Evolutionary conservation across 352 stramenopile genomes (phyloP).

Genomic region (Phytophthora syringae): DNA sequence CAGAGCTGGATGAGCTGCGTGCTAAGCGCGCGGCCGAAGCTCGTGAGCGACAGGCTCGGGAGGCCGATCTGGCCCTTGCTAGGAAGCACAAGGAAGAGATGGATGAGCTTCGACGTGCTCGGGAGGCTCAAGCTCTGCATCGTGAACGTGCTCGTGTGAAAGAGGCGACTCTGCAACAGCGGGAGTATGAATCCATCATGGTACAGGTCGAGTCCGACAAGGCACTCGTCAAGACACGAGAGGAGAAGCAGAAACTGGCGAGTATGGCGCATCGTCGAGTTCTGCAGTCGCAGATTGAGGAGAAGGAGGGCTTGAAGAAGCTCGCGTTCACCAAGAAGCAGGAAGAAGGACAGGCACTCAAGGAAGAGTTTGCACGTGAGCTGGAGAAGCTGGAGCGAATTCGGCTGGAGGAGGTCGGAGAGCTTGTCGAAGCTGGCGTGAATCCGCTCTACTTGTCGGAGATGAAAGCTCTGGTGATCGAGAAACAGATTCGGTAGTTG

Average conservation of each 20-base stretch:
- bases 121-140: constrained; percentile 75
- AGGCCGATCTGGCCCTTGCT: constrained; percentile 83
- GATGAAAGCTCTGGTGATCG: constrained; percentile 93
- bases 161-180: constrained; percentile 82
- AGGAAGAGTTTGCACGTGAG: constrained; percentile 80
- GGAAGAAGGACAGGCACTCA: constrained; percentile 72
- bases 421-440: constrained; percentile 88
- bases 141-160: constrained; percentile 75
- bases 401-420: constrained; percentile 87
- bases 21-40: constrained; percentile 91
- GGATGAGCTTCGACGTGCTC: constrained; percentile 68
- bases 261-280: constrained; percentile 77
- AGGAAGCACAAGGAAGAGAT: constrained; percentile 90
- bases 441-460: constrained; percentile 92
- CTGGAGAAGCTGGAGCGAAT: constrained; percentile 90
- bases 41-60: constrained; percentile 84
- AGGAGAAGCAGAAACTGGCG: constrained; percentile 68
- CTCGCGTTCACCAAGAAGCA: constrained; percentile 73
- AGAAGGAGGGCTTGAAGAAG: constrained; percentile 82
- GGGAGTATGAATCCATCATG: constrained; percentile 92
- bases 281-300: constrained; percentile 92
- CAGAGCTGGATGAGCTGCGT: constrained; percentile 93
- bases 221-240: constrained; percentile 52
- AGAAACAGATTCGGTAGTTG: constrained; percentile 58
- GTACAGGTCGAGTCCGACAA: constrained; percentile 80